Conservation (phyloP, 805 yeast species). For the Candida wancherniae region DNA sequence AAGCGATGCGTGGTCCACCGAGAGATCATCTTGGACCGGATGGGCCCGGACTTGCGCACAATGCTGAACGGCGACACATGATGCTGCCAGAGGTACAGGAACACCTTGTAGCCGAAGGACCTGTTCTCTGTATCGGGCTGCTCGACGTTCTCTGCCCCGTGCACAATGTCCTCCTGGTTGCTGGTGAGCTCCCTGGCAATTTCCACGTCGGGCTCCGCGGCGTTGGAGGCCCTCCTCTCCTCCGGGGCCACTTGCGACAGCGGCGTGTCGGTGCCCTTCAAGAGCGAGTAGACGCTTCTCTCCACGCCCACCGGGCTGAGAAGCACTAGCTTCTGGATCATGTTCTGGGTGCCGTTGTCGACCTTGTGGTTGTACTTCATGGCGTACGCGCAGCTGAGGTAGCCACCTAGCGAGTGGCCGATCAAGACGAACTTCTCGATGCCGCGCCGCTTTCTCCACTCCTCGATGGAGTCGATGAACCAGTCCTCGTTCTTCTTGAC, state of each 20-base stretch:
- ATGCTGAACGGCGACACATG: conserved; percentile 54
- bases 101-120: conserved; percentile 1
- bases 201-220: conserved; percentile 9
- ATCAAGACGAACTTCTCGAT: conserved; percentile 32
- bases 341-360: conserved; percentile 14
- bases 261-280: conserved; percentile 16
- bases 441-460: conserved; percentile 36
- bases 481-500: conserved; percentile 37
- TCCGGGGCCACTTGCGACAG: conserved; percentile 9
- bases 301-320: conserved; percentile 43
- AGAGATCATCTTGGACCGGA: conserved; percentile 47
- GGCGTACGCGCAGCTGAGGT: conserved; percentile 39
- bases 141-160: conserved; percentile 13
- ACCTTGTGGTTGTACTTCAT: conserved; percentile 34
- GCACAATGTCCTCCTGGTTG: conserved; percentile 26
- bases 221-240: conserved; percentile 15
- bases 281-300: conserved; percentile 27
- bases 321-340: conserved; percentile 36
- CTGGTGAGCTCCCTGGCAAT: conserved; percentile 17
- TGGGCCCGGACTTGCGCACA: conserved; percentile 48
- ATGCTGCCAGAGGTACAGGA: conserved; percentile 45
- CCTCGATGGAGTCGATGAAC: conserved; percentile 41
- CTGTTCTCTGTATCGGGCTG: conserved; percentile 16
- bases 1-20: conserved; percentile 49
- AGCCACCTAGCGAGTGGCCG: conserved; percentile 46